These are phyloP conservation scores for Sclerotinia sclerotiorum DNA, from an alignment of 2,329 filamentous ascomycete species.

Conservation along the genomic window DNA sequence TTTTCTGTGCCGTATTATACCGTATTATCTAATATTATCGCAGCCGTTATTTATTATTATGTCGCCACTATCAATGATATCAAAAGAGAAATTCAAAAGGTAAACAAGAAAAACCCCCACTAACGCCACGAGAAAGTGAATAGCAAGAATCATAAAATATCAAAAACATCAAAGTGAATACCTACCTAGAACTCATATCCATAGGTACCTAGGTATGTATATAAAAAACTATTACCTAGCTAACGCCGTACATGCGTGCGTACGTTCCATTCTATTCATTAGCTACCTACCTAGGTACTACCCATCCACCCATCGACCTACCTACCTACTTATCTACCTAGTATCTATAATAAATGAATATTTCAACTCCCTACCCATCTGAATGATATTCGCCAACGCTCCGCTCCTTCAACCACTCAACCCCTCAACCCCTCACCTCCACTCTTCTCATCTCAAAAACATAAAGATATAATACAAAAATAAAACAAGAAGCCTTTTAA, in stretches of 20 bases:
- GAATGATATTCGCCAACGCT: not conserved
- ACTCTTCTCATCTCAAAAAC: not conserved
- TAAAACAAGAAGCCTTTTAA: not conserved
- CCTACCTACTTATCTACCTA: not conserved
- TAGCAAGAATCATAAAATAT: not conserved
- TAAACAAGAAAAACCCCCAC: too few relatives aligned
- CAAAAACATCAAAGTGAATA: not conserved
- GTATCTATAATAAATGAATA: constrained; percentile 5
- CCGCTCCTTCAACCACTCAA: not conserved
- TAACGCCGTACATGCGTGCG: too few relatives aligned
- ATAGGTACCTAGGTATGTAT: too few relatives aligned
- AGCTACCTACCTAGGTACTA: not conserved
- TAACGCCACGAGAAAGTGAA: not conserved
- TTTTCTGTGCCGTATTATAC: too few relatives aligned
- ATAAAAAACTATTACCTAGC: not conserved
- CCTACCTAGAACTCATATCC: not conserved
- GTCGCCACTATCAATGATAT: too few relatives aligned
- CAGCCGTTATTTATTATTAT: too few relatives aligned
- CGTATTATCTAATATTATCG: too few relatives aligned
- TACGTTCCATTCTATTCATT: not conserved
- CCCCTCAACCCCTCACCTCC: not conserved
- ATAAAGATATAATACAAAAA: not conserved
- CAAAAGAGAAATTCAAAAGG: too few relatives aligned
- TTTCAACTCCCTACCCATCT: not conserved
- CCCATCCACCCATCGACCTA: not conserved